These are phyloP conservation scores for Aureobasidium sp. DNA, from an alignment of 2,329 filamentous ascomycete species.

Conservation along the genomic window DNA sequence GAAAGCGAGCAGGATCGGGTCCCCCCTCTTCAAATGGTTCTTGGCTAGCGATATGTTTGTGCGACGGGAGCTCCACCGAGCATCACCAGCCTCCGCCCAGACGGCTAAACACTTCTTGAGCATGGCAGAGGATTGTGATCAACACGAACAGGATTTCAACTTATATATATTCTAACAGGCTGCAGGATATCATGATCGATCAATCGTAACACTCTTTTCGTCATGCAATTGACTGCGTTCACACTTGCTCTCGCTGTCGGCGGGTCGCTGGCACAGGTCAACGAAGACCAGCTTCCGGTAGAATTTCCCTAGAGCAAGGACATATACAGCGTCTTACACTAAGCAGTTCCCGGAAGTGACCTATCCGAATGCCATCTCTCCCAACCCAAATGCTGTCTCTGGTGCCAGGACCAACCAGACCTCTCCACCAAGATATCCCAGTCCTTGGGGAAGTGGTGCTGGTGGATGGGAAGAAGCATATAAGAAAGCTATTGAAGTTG, in stretches of 20 bases:
- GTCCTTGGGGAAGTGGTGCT: not conserved
- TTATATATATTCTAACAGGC: not conserved
- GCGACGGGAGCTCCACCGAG: no score
- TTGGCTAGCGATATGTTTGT: not conserved
- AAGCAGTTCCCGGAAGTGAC: not conserved
- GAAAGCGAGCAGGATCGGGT: not conserved
- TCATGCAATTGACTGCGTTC: not conserved
- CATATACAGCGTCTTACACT: not conserved
- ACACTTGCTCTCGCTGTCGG: not conserved
- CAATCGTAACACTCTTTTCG: not conserved
- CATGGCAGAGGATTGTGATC: not conserved
- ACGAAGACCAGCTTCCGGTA: not conserved
- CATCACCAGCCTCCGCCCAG: conserved; percentile 6
- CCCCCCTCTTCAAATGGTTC: not conserved
- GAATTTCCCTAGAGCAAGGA: fast-evolving
- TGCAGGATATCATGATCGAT: not conserved
- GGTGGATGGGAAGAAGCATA: conserved; percentile 26
- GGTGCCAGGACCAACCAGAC: conserved; percentile 3
- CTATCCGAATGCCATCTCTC: conserved; percentile 1
- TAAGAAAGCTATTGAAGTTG: conserved; percentile 25
- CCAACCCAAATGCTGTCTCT: not conserved
- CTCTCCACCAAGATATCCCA: conserved; percentile 5
- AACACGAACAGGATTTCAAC: not conserved
- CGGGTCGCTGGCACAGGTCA: not conserved
- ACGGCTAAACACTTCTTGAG: not conserved